phyloP scores from a whole-genome alignment of 225 moss, liverwort and hornwort species.

The Bryum argenteum region DNA sequence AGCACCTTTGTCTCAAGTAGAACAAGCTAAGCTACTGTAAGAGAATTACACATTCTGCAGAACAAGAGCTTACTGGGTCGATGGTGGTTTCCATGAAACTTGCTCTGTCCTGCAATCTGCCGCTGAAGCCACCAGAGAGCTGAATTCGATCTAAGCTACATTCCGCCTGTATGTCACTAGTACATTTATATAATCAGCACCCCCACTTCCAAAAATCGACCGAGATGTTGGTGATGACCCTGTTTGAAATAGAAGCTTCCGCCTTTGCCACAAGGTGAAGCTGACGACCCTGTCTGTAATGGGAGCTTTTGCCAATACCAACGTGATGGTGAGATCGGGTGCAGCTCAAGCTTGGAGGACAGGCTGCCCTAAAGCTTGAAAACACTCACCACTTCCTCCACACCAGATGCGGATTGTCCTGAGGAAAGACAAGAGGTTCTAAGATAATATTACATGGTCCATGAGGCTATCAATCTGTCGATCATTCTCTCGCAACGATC shows the following conservation, averaged over 20 bases:
- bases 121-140: slow-evolving; percentile 6
- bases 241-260: not conserved
- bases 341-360: slow-evolving; percentile 1
- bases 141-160: not conserved
- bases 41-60: slow-evolving; percentile 16
- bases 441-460: not conserved
- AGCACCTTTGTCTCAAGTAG: slow-evolving; percentile 27
- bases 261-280: slow-evolving; percentile 11
- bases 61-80: slow-evolving; percentile 17
- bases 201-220: not conserved
- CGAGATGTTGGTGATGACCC: not conserved
- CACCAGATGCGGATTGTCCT: slow-evolving; percentile 16
- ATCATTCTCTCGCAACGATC: slow-evolving; percentile 33
- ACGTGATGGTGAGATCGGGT: not conserved
- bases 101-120: slow-evolving; percentile 12
- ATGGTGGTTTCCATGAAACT: not conserved
- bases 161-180: not conserved
- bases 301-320: too few species aligned
- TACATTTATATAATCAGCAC: not conserved
- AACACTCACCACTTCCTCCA: slow-evolving; percentile 7
- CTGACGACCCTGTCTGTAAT: too few species aligned
- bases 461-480: slow-evolving; percentile 29
- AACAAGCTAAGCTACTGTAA: slow-evolving; percentile 4
- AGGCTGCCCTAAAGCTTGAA: slow-evolving; percentile 14
- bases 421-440: not conserved